phyloP scores from a whole-genome alignment of 2,329 filamentous ascomycete genomes.

The Rutstroemia sydowiana region DNA sequence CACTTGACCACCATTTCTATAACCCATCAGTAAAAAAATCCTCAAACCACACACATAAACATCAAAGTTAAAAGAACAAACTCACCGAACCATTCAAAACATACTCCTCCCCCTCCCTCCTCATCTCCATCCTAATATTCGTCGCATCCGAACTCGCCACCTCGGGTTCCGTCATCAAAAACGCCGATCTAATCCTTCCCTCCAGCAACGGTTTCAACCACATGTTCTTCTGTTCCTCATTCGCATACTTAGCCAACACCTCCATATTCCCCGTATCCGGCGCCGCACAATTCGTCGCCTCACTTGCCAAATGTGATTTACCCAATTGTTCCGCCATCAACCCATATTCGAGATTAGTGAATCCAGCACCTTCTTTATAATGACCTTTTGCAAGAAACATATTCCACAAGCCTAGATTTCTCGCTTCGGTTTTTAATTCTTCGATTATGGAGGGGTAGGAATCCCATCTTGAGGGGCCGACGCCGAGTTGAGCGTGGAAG shows the following conservation, averaged over 20 bases:
- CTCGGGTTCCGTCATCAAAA: slow-evolving; percentile 90
- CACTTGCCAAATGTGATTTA: slow-evolving; percentile 73
- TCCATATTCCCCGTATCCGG: slow-evolving; percentile 97
- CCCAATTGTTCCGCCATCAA: slow-evolving; percentile 96
- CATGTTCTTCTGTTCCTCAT: slow-evolving; percentile 71
- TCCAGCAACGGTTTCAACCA: slow-evolving; percentile 79
- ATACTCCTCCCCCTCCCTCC: slow-evolving; percentile 77
- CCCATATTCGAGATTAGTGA: slow-evolving; percentile 92
- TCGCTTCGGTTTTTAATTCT: slow-evolving; percentile 78
- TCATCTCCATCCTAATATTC: slow-evolving; percentile 82
- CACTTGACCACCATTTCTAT: slow-evolving; percentile 98
- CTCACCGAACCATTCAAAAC: slow-evolving; percentile 78
- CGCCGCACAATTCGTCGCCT: slow-evolving; percentile 84
- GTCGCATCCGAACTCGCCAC: slow-evolving; percentile 85
- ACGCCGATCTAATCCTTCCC: slow-evolving; percentile 80
- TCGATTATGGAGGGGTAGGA: slow-evolving; percentile 76
- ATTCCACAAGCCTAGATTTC: slow-evolving; percentile 87
- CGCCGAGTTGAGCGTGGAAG: slow-evolving; percentile 70
- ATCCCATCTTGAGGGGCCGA: slow-evolving; percentile 69
- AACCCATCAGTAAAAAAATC: slow-evolving; percentile 16
- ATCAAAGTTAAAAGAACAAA: too few relatives aligned
- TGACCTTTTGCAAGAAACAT: slow-evolving; percentile 94
- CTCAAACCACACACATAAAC: not conserved
- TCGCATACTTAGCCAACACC: slow-evolving; percentile 85
- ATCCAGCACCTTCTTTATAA: slow-evolving; percentile 92